Percentiles rank a stretch among this genome's conserved stretches.
Evolutionary conservation across 2,329 filamentous ascomycete genomes (phyloP).

Genomic region (Aspergillus pseudoglaucus): DNA sequence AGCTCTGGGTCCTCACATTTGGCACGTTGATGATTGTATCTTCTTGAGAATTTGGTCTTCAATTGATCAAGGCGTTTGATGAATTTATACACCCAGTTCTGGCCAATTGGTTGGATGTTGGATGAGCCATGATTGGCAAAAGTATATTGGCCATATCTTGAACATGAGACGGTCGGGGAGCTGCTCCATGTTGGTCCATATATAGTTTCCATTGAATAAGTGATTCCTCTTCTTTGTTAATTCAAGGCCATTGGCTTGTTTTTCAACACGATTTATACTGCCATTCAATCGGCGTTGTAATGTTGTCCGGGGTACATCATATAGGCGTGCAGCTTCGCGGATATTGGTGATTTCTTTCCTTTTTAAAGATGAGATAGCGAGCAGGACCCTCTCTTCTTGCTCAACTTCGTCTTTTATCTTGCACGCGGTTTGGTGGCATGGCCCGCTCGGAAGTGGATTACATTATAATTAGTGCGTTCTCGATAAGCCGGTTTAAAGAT

Average conservation of each 20-base stretch:
- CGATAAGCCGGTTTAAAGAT: no score
- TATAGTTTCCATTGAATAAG: background rate
- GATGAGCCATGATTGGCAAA: background rate
- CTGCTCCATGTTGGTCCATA: background rate
- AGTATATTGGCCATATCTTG: slow-evolving; percentile 4
- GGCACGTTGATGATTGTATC: no score
- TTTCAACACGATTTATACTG: background rate
- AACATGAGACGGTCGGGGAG: background rate
- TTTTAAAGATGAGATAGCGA: background rate
- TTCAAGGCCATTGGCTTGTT: background rate
- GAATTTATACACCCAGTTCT: slow-evolving; percentile 3
- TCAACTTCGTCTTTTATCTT: background rate
- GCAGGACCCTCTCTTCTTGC: background rate
- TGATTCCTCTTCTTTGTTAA: background rate
- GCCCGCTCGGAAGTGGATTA: background rate
- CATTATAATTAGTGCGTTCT: no score
- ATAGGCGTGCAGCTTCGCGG: background rate
- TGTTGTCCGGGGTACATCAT: background rate
- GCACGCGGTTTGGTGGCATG: background rate
- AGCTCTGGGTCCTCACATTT: slow-evolving; percentile 1
- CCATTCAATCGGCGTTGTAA: background rate
- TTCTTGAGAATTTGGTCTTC: slow-evolving; percentile 1
- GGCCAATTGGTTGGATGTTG: slow-evolving; percentile 1
- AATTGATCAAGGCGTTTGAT: background rate
- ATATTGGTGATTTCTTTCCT: background rate